Conservation (phyloP, 2,329 filamentous ascomycete species). For the Lachnellula subtilissima region DNA sequence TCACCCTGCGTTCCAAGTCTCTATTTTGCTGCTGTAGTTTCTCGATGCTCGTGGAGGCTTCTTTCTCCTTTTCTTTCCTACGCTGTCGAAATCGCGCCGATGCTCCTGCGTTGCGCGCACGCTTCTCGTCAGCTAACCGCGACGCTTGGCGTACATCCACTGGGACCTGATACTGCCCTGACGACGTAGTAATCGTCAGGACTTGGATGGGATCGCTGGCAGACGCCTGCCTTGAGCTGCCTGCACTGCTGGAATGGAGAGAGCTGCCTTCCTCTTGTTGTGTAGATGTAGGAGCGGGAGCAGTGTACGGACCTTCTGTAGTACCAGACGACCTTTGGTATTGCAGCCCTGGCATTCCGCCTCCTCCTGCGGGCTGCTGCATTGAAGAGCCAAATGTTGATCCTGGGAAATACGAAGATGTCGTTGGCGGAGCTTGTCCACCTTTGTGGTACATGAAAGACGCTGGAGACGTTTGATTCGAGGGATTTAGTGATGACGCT, state of each 20-base stretch:
- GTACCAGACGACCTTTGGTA: conserved; percentile 25
- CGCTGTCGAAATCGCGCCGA: conserved; percentile 77
- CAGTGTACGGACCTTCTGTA: conserved; percentile 33
- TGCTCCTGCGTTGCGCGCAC: conserved; percentile 78
- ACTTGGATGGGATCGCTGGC: conserved; percentile 30
- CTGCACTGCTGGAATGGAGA: conserved; percentile 26
- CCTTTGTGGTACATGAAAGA: conserved; percentile 26
- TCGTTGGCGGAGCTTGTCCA: conserved; percentile 18
- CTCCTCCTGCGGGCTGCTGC: conserved; percentile 24
- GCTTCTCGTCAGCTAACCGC: conserved; percentile 77
- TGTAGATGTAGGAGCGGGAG: conserved; percentile 24
- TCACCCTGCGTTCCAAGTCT: conserved; percentile 52
- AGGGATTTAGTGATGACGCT: conserved; percentile 41
- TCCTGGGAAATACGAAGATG: conserved; percentile 28
- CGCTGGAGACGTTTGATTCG: conserved; percentile 36
- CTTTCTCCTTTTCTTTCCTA: conserved; percentile 76
- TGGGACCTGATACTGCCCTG: conserved; percentile 56
- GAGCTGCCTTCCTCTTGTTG: conserved; percentile 20
- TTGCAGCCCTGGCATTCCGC: conserved; percentile 22
- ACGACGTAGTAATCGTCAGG: conserved; percentile 39
- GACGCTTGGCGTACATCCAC: conserved; percentile 80
- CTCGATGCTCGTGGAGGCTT: conserved; percentile 64
- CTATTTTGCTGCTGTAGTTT: conserved; percentile 67
- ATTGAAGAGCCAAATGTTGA: conserved; percentile 24
- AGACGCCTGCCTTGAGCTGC: conserved; percentile 30